Evolutionary conservation across 352 stramenopile species (phyloP).

Genomic region (Globisporangium alternatum): DNA sequence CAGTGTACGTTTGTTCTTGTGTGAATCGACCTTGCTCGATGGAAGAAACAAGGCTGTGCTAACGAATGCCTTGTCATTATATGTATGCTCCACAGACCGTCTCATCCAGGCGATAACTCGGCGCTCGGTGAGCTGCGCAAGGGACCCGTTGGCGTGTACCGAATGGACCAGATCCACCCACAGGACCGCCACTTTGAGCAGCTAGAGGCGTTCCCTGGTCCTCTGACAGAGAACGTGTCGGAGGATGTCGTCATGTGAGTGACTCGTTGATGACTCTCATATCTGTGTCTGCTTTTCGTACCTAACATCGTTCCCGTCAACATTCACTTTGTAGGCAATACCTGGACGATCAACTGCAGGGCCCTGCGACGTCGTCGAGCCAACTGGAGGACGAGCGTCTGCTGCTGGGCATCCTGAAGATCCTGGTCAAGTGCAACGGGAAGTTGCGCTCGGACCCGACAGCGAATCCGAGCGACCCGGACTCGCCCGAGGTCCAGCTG

Average conservation of each 20-base stretch:
- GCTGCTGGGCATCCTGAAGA: conserved; percentile 58
- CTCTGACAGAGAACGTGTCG: conserved; percentile 55
- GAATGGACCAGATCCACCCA: conserved; percentile 79
- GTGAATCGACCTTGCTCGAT: too few species aligned
- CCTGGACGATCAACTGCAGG: conserved; percentile 55
- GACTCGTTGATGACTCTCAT: neutral
- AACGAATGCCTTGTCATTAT: neutral
- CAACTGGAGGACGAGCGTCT: conserved; percentile 68
- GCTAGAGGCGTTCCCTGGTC: conserved; percentile 75
- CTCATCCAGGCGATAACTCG: conserved; percentile 43
- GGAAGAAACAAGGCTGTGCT: conserved; percentile 2
- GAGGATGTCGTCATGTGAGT: conserved; percentile 61
- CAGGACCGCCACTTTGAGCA: conserved; percentile 63
- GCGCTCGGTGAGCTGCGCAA: conserved; percentile 71
- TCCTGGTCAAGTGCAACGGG: conserved; percentile 82
- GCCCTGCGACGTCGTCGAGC: conserved; percentile 19
- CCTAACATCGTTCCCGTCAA: neutral
- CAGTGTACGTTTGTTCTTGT: conserved; percentile 37
- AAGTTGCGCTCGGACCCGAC: conserved; percentile 56
- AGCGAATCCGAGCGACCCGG: conserved; percentile 45
- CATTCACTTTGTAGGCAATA: conserved; percentile 31
- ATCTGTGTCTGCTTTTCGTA: neutral
- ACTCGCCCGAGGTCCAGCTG: conserved; percentile 64
- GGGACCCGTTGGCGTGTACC: conserved; percentile 74
- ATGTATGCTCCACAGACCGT: conserved; percentile 29